A percentile compares a stretch with the other conserved stretches of the same genome.
Conservation (phyloP, 805 yeast species). For the Vanderwaltozyma polyspora region DNA sequence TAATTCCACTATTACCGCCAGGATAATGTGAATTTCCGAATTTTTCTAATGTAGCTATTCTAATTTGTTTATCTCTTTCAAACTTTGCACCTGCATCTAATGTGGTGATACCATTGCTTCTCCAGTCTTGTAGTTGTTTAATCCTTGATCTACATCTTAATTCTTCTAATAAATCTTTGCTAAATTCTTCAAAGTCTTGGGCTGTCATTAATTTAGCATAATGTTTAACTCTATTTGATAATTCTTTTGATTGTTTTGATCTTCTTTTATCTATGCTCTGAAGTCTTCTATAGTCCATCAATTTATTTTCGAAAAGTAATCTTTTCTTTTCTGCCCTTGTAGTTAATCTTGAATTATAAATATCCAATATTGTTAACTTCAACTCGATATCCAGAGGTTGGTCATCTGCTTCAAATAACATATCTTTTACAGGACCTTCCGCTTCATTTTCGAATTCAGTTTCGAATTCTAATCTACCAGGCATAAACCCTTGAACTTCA, state of each 20-base stretch:
- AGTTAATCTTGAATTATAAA: conserved; percentile 80
- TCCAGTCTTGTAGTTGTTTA: conserved; percentile 86
- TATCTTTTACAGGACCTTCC: conserved; percentile 84
- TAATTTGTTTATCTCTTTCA: conserved; percentile 74
- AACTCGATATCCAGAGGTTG: conserved; percentile 78
- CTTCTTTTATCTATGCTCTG: conserved; percentile 76
- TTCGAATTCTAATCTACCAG: conserved; percentile 94
- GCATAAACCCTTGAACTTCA: conserved; percentile 97
- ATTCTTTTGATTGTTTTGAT: conserved; percentile 80
- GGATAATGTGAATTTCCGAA: conserved; percentile 26
- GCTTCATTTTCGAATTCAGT: conserved; percentile 96
- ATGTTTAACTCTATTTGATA: conserved; percentile 64
- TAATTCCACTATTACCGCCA: conserved; percentile 10
- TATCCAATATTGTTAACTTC: conserved; percentile 76
- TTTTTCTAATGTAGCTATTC: conserved; percentile 53
- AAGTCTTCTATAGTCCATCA: conserved; percentile 76
- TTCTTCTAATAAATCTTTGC: conserved; percentile 66
- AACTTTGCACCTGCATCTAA: conserved; percentile 73
- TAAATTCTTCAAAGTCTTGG: conserved; percentile 66
- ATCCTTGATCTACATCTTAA: conserved; percentile 69
- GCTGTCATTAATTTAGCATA: conserved; percentile 72
- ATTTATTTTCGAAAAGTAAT: conserved; percentile 57
- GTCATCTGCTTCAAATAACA: conserved; percentile 92
- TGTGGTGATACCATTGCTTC: conserved; percentile 78
- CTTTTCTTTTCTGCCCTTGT: conserved; percentile 90